A percentile compares a stretch with the other conserved stretches of the same genome.
phyloP scores from a whole-genome alignment of 2,329 filamentous ascomycete genomes.

The Colletotrichum sp. region DNA sequence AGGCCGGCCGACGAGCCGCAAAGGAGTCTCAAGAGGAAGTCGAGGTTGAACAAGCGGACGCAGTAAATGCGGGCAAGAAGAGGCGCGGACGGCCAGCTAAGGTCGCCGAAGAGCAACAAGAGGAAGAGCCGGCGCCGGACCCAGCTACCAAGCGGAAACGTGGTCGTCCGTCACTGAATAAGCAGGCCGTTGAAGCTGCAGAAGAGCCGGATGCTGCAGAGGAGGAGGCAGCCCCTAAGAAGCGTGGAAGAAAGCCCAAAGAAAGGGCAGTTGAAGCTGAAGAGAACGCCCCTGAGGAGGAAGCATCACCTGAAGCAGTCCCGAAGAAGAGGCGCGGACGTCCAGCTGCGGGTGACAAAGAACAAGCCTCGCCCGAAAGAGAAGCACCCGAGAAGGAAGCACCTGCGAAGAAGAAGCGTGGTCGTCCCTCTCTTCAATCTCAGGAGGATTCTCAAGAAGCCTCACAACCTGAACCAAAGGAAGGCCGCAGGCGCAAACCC shows the following conservation, averaged over 20 bases:
- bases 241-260: constrained; percentile 1
- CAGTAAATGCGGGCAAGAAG: not conserved
- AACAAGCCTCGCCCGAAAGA: constrained; percentile 14
- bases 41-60: not conserved
- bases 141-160: constrained; percentile 22
- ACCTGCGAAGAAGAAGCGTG: not conserved
- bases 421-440: not conserved
- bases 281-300: not conserved
- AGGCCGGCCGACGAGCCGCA: not conserved
- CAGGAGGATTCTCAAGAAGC: constrained; percentile 16
- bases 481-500: not conserved
- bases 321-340: constrained; percentile 24
- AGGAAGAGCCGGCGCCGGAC: constrained; percentile 23
- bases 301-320: not conserved
- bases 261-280: not conserved
- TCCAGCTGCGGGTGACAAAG: constrained; percentile 8
- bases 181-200: not conserved
- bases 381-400: not conserved
- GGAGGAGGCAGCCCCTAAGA: constrained; percentile 1
- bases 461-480: not conserved
- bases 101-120: not conserved
- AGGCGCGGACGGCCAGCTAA: not conserved
- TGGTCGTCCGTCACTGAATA: constrained; percentile 30
- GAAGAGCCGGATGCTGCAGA: constrained; percentile 9
- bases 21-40: not conserved